Evolutionary conservation across 371 early-diverging fungal species (phyloP), one percentile per base, ranked within the genome.

Genomic region (Rhizomucor pusillus): DNA sequence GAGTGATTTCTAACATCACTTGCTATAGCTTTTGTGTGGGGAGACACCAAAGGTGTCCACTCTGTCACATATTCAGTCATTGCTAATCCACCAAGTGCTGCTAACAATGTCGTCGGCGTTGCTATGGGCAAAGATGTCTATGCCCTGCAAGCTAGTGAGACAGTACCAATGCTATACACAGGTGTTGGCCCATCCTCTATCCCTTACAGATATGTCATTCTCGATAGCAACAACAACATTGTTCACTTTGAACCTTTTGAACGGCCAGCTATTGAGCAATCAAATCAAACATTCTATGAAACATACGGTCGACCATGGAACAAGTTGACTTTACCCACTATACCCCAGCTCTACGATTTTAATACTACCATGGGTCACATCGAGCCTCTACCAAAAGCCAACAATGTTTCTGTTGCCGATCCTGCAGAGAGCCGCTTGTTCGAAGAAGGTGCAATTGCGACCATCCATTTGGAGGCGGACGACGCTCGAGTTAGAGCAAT

Each of bases 231-330:
- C 22, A 44, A 45, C 3, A 44, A 18, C n/a, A 34, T 67, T 9
- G 10, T 57, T 5, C 60, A 67, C 29, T 62, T 34, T 51, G 68
- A 68, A 43, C 52, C 43, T 18, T 68, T 68, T 39, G 58, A 68
- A 24, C 61, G 68, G 3, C 64, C 68, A 1, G 59, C 64, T 9
- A 67, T 67, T 36, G 41, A 54, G n/a, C 43, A 63, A 13, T 56
- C 58, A 13, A 51, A 44, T 1, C 23, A 41, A 11, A 63, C 68
- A 16, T 63, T 59, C 22, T 56, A 68, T 29, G 68, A 68, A 35
- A 57, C 57, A 0, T 68, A 63, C 44, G 64, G 62, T 14, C 58
- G 68, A n/a, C 56, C 68, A 12, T 68, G 68, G 68, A 68, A 68
- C 43, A 57, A 61, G 20, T 43, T 68, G 12, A 52, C 41, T 12